Base-by-base conservation (phyloP, 352 stramenopile genomes). In the Aphanomyces stellatus region DNA sequence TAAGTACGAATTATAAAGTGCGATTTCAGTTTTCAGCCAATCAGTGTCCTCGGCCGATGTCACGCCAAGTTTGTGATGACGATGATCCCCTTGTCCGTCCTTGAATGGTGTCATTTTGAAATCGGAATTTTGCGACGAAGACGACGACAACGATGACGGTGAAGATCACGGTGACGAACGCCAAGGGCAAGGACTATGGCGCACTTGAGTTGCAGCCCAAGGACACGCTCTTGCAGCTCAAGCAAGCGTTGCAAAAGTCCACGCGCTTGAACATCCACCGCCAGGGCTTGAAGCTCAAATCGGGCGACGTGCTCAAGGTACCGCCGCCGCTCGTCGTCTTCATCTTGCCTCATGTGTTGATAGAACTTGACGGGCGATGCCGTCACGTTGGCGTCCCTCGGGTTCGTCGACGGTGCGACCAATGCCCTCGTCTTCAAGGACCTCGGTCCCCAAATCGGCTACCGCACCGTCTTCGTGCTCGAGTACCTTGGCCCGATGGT, bases 401-500 rank as follows among this genome's bases (percentile, higher is more conserved):
- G 81, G 69, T 72, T 89, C 57, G 80, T 79, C 69, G 70, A 76
- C 56, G 71, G 67, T 40, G 63, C 73, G 37, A 59, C 27, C 10
- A 57, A 57, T 34, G 76, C 78, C 66, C 72, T 91, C 19, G 71
- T 85, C 41, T 85, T 93, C 72, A 87, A 88, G 68, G 84, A 96
- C 72, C 65, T 95, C 1, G 88, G 88, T 0, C 82, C 84, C 33
- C 88, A 96, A 67, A 95, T 96, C 69, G 88, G 86, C 35, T 95
- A 95, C 74, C 81, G 86, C 53, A 95, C 83, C 2, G 88, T 96
- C 27, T 96, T 96, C 60, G 46, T 96, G 30, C 65, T 80, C 48
- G 88, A 96, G 73, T 96, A 96, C 71, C 49, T 91, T 11, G 88
- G 88, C 3, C 88, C 88, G 4, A 62, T 96, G 60, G 67, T 91